Conservation (phyloP, 1,139 yeast species). For the Blastobotrys elegans region DNA sequence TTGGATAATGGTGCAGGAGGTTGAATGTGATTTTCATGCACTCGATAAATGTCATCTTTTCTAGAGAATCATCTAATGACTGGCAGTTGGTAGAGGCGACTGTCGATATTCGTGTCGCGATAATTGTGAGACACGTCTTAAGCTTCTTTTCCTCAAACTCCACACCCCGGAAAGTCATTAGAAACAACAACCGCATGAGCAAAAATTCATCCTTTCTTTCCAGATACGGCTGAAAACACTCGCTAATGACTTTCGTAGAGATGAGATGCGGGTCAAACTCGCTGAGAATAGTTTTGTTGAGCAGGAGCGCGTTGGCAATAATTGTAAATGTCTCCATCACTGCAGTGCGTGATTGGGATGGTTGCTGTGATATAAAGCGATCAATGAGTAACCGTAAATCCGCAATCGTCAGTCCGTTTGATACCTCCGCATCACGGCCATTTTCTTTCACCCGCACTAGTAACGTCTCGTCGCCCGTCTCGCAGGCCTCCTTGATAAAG, state of each 20-base stretch:
- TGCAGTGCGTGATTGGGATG: constrained; percentile 12
- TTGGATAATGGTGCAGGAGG: constrained; percentile 22
- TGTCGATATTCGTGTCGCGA: constrained; percentile 14
- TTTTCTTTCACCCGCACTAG: constrained; percentile 8
- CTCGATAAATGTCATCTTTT: constrained; percentile 19
- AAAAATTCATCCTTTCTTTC: constrained; percentile 14
- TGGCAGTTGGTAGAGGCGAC: neutral
- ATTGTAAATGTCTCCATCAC: constrained; percentile 22
- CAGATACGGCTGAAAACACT: constrained; percentile 13
- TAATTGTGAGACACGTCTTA: constrained; percentile 16
- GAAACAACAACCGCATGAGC: constrained; percentile 21
- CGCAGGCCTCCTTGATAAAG: neutral
- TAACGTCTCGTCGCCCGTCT: constrained; percentile 1
- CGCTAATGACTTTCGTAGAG: constrained; percentile 14
- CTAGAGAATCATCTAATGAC: constrained; percentile 6
- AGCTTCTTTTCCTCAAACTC: constrained; percentile 13
- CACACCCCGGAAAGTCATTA: constrained; percentile 21
- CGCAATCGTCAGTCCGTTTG: constrained; percentile 4
- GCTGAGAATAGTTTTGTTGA: constrained; percentile 17
- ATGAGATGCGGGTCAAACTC: constrained; percentile 17
- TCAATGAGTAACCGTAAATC: constrained; percentile 14
- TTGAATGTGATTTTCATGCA: constrained; percentile 22
- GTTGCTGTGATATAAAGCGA: constrained; percentile 6
- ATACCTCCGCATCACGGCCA: constrained; percentile 5
- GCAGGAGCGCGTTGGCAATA: constrained; percentile 24